A percentile compares a stretch with the other conserved stretches of the same genome.
These are phyloP conservation scores for Botryobasidium botryosum DNA, from an alignment of 768 basidiomycete species.

Conservation along the genomic window DNA sequence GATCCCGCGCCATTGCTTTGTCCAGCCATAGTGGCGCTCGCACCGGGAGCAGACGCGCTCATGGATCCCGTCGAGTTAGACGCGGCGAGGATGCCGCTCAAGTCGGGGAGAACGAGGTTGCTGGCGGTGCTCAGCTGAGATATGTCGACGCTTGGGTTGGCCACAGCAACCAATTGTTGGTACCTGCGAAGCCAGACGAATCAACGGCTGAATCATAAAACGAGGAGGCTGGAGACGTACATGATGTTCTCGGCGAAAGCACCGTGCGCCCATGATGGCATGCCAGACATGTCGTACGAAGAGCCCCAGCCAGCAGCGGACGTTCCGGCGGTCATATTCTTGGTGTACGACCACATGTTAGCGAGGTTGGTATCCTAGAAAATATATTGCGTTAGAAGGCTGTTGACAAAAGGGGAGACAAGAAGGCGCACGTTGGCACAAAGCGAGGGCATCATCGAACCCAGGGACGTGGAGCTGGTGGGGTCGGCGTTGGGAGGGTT, in stretches of 20 bases:
- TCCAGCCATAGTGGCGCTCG: too few relatives aligned
- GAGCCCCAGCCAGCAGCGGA: slow-evolving; percentile 41
- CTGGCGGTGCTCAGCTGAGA: too few relatives aligned
- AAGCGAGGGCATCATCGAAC: slow-evolving; percentile 33
- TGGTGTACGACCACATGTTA: slow-evolving; percentile 37
- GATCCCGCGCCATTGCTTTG: too few relatives aligned
- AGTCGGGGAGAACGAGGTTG: too few relatives aligned
- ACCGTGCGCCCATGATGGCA: slow-evolving; percentile 39
- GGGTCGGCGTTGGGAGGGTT: slow-evolving; percentile 27
- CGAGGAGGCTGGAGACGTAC: slow-evolving; percentile 13
- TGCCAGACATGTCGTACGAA: slow-evolving; percentile 36
- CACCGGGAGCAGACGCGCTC: too few relatives aligned
- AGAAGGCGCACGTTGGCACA: slow-evolving; percentile 13
- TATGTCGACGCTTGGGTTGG: too few relatives aligned
- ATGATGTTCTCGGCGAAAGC: slow-evolving; percentile 40
- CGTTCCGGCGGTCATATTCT: slow-evolving; percentile 30
- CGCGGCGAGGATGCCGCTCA: too few relatives aligned
- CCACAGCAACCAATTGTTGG: neutral
- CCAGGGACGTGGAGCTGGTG: slow-evolving; percentile 26
- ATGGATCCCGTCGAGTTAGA: too few relatives aligned
- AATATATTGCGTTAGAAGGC: neutral
- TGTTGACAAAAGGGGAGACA: neutral
- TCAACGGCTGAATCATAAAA: neutral
- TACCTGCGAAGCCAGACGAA: neutral
- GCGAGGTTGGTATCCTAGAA: slow-evolving; percentile 36